A percentile compares a stretch with the other conserved stretches of the same genome.
These are phyloP conservation scores for Heliamphora pulchella DNA, from an alignment of 179 eudicot species.

Conservation along the genomic window DNA sequence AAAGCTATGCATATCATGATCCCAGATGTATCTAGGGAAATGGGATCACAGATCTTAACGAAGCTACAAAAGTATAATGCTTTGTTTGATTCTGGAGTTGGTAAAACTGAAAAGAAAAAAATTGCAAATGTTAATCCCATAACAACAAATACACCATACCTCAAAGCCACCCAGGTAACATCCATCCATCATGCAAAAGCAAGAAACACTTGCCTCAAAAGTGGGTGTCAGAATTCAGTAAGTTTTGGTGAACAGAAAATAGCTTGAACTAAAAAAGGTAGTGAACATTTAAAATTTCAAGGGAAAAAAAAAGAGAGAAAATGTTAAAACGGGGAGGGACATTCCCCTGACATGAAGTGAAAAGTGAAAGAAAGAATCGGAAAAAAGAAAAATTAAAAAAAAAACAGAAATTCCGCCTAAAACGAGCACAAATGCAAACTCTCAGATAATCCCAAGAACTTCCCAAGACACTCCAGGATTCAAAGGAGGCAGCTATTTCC, in stretches of 20 bases:
- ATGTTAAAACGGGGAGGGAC: too few relatives aligned
- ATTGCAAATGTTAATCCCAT: neutral
- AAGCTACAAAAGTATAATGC: neutral
- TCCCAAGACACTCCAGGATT: constrained; percentile 1
- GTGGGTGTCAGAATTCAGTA: neutral
- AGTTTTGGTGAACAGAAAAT: neutral
- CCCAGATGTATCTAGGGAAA: too few relatives aligned
- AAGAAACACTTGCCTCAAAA: neutral
- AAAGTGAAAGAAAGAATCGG: neutral
- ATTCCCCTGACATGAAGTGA: neutral
- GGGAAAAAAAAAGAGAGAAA: neutral
- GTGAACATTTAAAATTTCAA: neutral
- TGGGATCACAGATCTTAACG: neutral
- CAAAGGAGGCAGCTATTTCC: neutral
- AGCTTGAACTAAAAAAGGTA: neutral
- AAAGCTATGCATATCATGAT: too few relatives aligned
- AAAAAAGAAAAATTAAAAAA: neutral
- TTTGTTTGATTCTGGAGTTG: neutral
- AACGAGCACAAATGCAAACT: neutral
- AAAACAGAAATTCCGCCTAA: neutral
- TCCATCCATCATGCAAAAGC: neutral
- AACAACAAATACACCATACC: neutral
- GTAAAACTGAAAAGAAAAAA: neutral
- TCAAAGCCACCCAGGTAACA: neutral
- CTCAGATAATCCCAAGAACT: constrained; percentile 1